Percentiles rank a stretch among this genome's conserved stretches.
Evolutionary conservation across 2,329 filamentous ascomycete genomes (phyloP).

Genomic region (Ceratocystis diversiconidia): DNA sequence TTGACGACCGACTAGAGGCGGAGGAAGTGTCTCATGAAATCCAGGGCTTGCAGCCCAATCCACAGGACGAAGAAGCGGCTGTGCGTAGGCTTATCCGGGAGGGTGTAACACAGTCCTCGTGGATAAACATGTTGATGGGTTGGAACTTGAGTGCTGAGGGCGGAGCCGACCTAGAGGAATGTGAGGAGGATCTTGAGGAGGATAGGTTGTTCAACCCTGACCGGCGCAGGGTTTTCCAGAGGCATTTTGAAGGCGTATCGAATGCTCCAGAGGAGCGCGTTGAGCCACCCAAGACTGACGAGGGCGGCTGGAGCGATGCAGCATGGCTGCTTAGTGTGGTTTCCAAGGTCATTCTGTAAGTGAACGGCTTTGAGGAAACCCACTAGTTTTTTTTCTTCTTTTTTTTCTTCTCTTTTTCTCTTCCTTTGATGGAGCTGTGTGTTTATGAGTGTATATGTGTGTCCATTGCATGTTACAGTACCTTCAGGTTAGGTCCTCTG

Average conservation of each 20-base stretch:
- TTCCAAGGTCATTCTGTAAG: conserved; percentile 42
- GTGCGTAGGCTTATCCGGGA: conserved; percentile 42
- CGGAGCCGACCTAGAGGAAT: conserved; percentile 27
- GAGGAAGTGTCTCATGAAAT: conserved; percentile 10
- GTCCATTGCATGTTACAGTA: not conserved
- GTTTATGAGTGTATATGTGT: not conserved
- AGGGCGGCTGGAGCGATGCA: conserved; percentile 51
- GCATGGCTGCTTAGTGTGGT: conserved; percentile 54
- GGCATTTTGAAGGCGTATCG: conserved; percentile 20
- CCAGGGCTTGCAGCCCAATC: conserved; percentile 28
- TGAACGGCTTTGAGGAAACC: too few species aligned
- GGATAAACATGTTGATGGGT: conserved; percentile 44
- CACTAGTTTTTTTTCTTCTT: not conserved
- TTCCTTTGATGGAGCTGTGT: not conserved
- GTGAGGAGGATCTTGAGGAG: conserved; percentile 29
- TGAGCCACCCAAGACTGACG: conserved; percentile 36
- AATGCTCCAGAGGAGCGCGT: conserved; percentile 33
- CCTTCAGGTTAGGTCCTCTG: not conserved
- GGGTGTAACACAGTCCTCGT: conserved; percentile 39
- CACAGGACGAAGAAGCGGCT: conserved; percentile 43
- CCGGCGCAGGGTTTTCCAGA: conserved; percentile 6
- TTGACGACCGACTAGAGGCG: conserved; percentile 44
- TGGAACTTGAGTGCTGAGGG: conserved; percentile 31
- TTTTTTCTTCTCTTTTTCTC: not conserved
- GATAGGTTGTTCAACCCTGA: conserved; percentile 21